Evolutionary conservation across 345 rosid genomes (phyloP).

Genomic region (Citrus trifoliata): DNA sequence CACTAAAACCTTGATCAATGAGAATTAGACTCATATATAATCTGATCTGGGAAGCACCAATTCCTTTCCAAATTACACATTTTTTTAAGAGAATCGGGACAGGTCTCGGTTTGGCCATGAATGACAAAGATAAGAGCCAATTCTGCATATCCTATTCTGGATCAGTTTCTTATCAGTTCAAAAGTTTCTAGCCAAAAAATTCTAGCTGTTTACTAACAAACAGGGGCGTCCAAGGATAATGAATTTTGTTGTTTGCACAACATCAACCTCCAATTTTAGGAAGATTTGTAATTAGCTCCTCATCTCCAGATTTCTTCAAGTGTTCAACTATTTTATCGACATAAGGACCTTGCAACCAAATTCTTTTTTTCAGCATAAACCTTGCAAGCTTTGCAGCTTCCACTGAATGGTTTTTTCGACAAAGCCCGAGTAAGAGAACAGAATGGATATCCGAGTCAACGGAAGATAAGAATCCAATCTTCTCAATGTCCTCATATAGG

Average conservation of each 20-base stretch:
- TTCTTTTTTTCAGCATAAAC: constrained; percentile 49
- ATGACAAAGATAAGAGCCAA: neutral
- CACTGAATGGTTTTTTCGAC: constrained; percentile 29
- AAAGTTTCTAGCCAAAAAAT: neutral
- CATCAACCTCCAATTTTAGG: constrained; percentile 19
- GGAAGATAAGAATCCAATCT: constrained; percentile 34
- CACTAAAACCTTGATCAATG: neutral
- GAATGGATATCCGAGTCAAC: constrained; percentile 64
- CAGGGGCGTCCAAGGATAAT: neutral
- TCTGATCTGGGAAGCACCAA: neutral
- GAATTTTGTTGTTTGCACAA: neutral
- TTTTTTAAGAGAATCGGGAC: neutral
- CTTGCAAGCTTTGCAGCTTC: constrained; percentile 68
- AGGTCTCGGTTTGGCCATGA: neutral
- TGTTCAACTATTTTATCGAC: constrained; percentile 33
- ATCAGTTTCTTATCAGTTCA: neutral
- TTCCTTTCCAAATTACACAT: neutral
- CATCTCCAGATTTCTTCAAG: constrained; percentile 41
- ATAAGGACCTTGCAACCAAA: constrained; percentile 33
- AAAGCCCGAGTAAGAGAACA: constrained; percentile 54
- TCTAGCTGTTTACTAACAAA: neutral
- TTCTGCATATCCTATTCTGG: neutral
- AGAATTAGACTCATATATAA: neutral
- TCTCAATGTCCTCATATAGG: constrained; percentile 51
- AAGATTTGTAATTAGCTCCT: constrained; percentile 38